Base-by-base conservation (phyloP, 2,329 filamentous ascomycete species). In the Colletotrichum sp. region DNA sequence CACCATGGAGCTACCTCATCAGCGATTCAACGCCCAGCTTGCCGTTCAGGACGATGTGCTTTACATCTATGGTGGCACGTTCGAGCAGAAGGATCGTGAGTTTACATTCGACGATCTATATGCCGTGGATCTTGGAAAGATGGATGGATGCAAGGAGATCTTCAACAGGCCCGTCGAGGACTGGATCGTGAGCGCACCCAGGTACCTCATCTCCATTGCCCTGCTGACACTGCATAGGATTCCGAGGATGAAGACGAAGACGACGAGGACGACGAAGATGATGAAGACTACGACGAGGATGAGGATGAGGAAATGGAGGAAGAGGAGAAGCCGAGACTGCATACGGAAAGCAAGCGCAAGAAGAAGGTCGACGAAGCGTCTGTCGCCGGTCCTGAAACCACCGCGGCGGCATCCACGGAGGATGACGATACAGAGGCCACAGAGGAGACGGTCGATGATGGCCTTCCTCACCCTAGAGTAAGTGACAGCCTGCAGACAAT, bases 41-140 rank as follows among this genome's bases (percentile, higher is more conserved):
- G 92, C 96, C 1, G 95, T 99, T 1, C 96, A 99, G 85, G 95
- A 96, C 79, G 97, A 99, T 83, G 92, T 95, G 11, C 89, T 99
- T 1, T 99, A 96, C 85, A 95, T 99, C 70, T 99, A 98, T 81
- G 96, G 97, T 34, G 97, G 97, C 22, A 99, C 96, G 0, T 98
- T 94, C 81, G 97, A 99, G 83, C 97, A 98, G 83, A 96, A 95
- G 22, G 97, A 99, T 81, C 91, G 95, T 27, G 97, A 99, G 84
- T 98, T 95, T 81, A 99, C 96, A 0, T 98, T 99, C 84, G 96
- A 98, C 80, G 97, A 99, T 81, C 89, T 99, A 85, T 98, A 98
- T 85, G 93, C 95, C 3, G 93, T 99, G 76, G 96, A 99, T 81
- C 89, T 99, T n/a, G 96, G 94, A 76, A 98, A 98, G 85, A 89